Evolutionary conservation across 2,329 filamentous ascomycete genomes (phyloP), one percentile per base, ranked within the genome.

Genomic region (Sporothrix inflata): DNA sequence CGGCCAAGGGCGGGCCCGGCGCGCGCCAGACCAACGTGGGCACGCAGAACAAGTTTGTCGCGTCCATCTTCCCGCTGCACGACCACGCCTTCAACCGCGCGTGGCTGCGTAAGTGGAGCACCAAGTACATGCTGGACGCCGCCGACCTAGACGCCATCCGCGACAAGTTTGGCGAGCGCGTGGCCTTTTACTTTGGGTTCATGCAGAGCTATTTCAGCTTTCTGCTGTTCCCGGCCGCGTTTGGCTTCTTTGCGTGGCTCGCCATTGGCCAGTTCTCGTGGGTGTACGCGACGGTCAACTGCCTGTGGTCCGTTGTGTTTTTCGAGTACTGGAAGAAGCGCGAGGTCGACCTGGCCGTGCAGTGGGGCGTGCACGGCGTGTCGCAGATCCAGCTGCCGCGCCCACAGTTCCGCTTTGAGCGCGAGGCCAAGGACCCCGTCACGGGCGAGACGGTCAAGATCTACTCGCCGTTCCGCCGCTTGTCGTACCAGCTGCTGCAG

Each of bases 161-260:
- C 11, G 83, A 91, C 73, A 79, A 90, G 3, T 88, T 90, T 76
- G 90, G 90, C 9, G 84, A 90, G 74, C 90, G 90, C 80, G 88
- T 93, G 70, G 92, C 91, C 3, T 94, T 92, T 77, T 94, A 94
- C 80, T 94, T 93, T 78, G 91, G 91, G n/a, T 94, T 94, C 76
- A 91, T 92, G 30, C 92, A 94, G 77, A 89, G 87, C 16, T 94
- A 94, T 78, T 90, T 92, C 73, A 82, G 87, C 47, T 93, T 94
- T 77, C 83, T 94, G 21, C 81, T 89, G 3, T 91, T 93, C 70
- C 91, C 91, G 0, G 91, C 92, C 8, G 83, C 84, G 1, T 89
- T 92, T 38, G 92, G 92, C 0, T 80, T 91, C n/a, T 79, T 88
- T 1, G 87, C 90, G 16, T 94, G 91, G 90, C 80, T 89, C 1